Evolutionary conservation across 139 green algal genomes (phyloP).

Genomic region (Bryopsis sp.): DNA sequence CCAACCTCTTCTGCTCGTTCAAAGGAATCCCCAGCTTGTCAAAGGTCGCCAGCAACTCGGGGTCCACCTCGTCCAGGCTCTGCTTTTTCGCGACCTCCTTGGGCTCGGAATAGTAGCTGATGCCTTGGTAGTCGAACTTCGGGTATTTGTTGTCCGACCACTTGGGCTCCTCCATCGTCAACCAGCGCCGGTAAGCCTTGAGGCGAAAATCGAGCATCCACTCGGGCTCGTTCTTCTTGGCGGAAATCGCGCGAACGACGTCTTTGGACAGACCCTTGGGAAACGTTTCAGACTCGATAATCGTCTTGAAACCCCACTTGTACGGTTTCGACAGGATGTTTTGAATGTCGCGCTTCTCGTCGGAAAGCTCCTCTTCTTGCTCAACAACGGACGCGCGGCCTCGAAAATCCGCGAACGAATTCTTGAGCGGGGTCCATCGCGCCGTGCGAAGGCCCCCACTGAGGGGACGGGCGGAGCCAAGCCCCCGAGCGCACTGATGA

Average conservation of each 20-base stretch:
- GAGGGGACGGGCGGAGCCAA: too few species aligned
- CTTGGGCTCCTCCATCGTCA: conserved; percentile 89
- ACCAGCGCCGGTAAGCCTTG: conserved; percentile 87
- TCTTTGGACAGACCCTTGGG: conserved; percentile 72
- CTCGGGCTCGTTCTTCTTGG: conserved; percentile 98
- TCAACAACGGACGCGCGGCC: too few species aligned
- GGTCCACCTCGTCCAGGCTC: conserved; percentile 90
- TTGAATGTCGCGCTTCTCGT: conserved; percentile 57
- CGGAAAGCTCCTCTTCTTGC: conserved; percentile 1
- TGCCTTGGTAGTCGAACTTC: conserved; percentile 78
- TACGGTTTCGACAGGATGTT: conserved; percentile 73
- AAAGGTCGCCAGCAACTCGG: conserved; percentile 91
- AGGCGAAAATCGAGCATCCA: conserved; percentile 98
- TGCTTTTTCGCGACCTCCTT: conserved; percentile 85
- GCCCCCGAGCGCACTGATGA: too few species aligned
- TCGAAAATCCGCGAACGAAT: too few species aligned
- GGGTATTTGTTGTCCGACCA: conserved; percentile 89
- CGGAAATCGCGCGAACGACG: conserved; percentile 89
- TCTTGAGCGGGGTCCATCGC: too few species aligned
- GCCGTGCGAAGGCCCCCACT: too few species aligned
- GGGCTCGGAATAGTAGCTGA: conserved; percentile 94
- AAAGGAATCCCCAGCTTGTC: conserved; percentile 97
- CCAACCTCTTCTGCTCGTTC: conserved; percentile 94
- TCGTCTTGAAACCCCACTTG: conserved; percentile 89
- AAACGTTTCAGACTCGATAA: conserved; percentile 89